Evolutionary conservation across 2,329 filamentous ascomycete species (phyloP).

Genomic region (Grosmannia serpens): DNA sequence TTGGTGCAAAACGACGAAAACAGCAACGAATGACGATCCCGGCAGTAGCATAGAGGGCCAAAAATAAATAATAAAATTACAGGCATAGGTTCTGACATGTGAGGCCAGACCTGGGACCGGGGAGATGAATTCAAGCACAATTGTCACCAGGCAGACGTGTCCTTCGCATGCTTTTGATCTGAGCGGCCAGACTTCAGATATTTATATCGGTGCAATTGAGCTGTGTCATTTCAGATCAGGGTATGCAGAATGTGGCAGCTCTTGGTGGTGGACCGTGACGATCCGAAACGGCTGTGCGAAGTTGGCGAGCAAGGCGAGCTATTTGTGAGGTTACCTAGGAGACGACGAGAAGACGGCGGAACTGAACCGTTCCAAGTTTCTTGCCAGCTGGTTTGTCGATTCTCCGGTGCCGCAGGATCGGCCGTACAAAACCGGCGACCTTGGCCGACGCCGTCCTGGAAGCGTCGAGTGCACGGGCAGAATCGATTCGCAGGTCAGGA

Average conservation of each 20-base stretch:
- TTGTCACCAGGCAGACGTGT: too few relatives aligned
- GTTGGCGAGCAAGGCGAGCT: conserved; percentile 79
- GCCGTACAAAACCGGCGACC: conserved; percentile 76
- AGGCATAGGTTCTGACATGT: too few relatives aligned
- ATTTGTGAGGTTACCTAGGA: conserved; percentile 45
- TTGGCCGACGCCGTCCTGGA: conserved; percentile 65
- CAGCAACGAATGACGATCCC: too few relatives aligned
- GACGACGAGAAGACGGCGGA: conserved; percentile 40
- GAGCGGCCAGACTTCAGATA: too few relatives aligned
- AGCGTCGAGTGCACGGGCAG: conserved; percentile 70
- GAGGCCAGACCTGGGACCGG: too few relatives aligned
- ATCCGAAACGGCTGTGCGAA: conserved; percentile 57
- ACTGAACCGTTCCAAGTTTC: conserved; percentile 64
- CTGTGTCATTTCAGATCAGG: too few relatives aligned
- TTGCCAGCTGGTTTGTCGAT: conserved; percentile 79
- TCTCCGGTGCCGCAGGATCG: conserved; percentile 63
- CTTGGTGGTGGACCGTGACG: conserved; percentile 64
- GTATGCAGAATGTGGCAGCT: conserved; percentile 87
- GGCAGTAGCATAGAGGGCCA: too few relatives aligned
- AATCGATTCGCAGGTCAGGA: conserved; percentile 74
- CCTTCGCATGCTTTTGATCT: too few relatives aligned
- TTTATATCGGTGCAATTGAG: too few relatives aligned
- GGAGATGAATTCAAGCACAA: too few relatives aligned
- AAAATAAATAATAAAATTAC: too few relatives aligned
- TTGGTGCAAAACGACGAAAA: too few relatives aligned